Base-by-base conservation (phyloP, 306 rosid genomes). In the Ochetophila trinervis region DNA sequence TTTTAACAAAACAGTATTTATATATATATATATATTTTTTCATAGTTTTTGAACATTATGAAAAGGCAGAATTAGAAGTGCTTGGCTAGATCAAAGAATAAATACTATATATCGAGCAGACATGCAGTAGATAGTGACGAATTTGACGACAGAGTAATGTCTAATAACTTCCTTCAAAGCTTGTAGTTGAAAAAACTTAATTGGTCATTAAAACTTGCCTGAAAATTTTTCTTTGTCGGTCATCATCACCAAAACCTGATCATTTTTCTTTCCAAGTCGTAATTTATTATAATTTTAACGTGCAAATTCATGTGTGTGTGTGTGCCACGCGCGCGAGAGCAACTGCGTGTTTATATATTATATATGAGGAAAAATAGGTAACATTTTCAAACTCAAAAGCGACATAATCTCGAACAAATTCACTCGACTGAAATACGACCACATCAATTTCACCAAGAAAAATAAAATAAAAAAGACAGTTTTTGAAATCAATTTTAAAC, bases 111-210 rank as follows among this genome's bases (percentile, higher is more conserved):
- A 18, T 18, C 48, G 51, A 47, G 60, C 51, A 54, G 52, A 61
- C 0, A 30, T 13, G 61, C 65, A 53, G 40, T 60, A 71, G 51
- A 14, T 24, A 32, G 57, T 71, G 45, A 77, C 35, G 0, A 50
- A 34, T 67, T 74, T 77, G 27, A 66, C 77, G 55, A 62, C 74
- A 30, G 54, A 66, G 21, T 55, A 65, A 5, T n/a, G 62, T 12
- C 36, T 37, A 47, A 21, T 19, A 60, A 27, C 42, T 21, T 40
- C 65, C 70, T 55, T 66, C 70, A 54, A 60, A 5, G 50, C 18
- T 61, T 71, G 77, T 4, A 66, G 61, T 35, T 60, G 62, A 52
- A 15, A 61, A 62, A 77, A n/a, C n/a, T n/a, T n/a, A n/a, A 77
- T 24, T 45, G 72, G 6, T 66, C 60, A 55, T 71, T 66, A 22